Base-by-base conservation (phyloP, 805 yeast species). In the Isabelozyma gotoi region DNA sequence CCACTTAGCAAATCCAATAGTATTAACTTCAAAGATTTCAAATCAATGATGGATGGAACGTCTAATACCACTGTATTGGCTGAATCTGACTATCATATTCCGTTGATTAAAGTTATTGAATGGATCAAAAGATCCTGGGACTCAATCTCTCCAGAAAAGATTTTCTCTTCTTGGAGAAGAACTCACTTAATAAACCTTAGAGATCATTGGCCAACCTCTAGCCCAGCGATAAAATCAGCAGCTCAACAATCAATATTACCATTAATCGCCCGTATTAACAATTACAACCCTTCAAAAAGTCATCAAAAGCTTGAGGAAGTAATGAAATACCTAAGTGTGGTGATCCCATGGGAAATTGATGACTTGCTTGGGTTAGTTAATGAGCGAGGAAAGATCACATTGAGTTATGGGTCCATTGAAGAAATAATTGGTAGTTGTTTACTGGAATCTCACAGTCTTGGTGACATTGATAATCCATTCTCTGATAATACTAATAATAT, bases 381-480 rank as follows among this genome's bases (percentile, higher is more conserved):
- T 48, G 76, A 71, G 50, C 45, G 73, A 33, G 66, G 65, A 5
- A 71, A 71, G 44, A 66, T 71, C 15, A 68, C 73, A 1, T 53
- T 71, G 11, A 67, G 71, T 35, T 82, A 81, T 51, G 67, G 77
- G 8, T 80, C 85, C 15, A 79, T 79, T 35, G 82, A 76, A 41
- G 87, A 82, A 51, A 72, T 82, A 36, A 78, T 82, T 2, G 79
- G 80, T 19, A 76, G 84, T 53, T 80, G 85, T 47, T 71, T 79
- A 10, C 77, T 76, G 54, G 82, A 80, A 43, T 12, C 14, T 20
- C 7, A 32, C 7, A 32, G n/a, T 17, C 8, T 14, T 43, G n/a
- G 48, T 51, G 19, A 52, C 50, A 17, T 41, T 54, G 18, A 49
- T 48, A 38, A 50, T 52, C 33, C 50, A 54, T 5, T 38, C 36